Evolutionary conservation across 345 rosid genomes (phyloP).

Genomic region (Acer campestre): DNA sequence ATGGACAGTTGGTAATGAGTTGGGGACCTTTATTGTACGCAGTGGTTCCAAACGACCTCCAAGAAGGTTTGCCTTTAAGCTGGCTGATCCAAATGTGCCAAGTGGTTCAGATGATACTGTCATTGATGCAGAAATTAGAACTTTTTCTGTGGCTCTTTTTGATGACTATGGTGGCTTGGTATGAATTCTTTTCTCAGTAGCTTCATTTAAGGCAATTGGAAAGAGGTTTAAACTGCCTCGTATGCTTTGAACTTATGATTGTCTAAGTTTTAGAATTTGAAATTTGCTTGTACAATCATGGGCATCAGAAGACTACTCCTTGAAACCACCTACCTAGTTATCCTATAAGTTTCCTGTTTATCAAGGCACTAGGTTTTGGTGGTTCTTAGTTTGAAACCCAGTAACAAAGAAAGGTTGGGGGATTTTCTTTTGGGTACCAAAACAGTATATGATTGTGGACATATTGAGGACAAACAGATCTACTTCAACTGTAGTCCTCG

Average conservation of each 20-base stretch:
- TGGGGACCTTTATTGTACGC: slow-evolving; percentile 84
- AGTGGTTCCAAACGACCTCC: slow-evolving; percentile 90
- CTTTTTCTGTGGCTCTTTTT: slow-evolving; percentile 88
- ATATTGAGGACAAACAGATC: not conserved
- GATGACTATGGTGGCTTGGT: slow-evolving; percentile 99
- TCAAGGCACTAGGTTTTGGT: not conserved
- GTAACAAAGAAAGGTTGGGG: not conserved
- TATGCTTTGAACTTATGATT: not conserved
- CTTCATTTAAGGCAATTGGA: slow-evolving; percentile 4
- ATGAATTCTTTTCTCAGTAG: slow-evolving; percentile 28
- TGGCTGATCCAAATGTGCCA: slow-evolving; percentile 64
- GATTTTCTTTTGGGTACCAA: not conserved
- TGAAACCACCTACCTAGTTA: not conserved
- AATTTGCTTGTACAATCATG: not conserved
- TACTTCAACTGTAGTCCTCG: not conserved
- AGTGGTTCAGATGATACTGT: slow-evolving; percentile 73
- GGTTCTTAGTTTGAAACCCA: not conserved
- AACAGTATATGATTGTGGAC: not conserved
- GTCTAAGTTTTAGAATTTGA: not conserved
- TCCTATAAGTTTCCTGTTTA: not conserved
- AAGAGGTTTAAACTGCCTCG: not conserved
- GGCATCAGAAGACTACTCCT: not conserved
- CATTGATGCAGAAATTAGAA: slow-evolving; percentile 70
- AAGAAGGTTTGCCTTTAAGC: slow-evolving; percentile 84
- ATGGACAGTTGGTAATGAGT: slow-evolving; percentile 75